Percentiles rank a stretch among this genome's conserved stretches.
Conservation (phyloP, 2,329 filamentous ascomycete genomes). For the Blastomyces emzantsi region DNA sequence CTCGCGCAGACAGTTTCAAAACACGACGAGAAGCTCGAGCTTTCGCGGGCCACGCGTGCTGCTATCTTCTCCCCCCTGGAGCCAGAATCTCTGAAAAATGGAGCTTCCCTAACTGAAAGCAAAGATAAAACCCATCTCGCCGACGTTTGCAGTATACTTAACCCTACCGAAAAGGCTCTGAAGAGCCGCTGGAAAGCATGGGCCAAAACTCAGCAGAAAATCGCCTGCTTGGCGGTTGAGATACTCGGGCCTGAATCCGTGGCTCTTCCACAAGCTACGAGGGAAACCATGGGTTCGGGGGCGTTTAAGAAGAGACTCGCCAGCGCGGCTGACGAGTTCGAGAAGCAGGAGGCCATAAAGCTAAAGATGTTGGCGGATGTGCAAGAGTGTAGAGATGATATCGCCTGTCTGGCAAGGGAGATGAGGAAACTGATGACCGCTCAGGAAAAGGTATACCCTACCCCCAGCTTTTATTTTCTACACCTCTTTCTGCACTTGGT, state of each 20-base stretch:
- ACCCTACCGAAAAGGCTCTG: conserved; percentile 13
- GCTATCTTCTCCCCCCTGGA: neutral
- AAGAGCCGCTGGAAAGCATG: conserved; percentile 18
- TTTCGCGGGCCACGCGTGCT: neutral
- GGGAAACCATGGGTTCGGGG: neutral
- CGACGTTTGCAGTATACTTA: neutral
- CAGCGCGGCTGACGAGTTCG: conserved; percentile 8
- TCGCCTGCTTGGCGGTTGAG: conserved; percentile 17
- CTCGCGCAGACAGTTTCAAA: neutral
- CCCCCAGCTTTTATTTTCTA: neutral
- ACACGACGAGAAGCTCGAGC: neutral
- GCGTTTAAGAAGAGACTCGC: conserved; percentile 12
- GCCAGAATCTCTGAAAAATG: neutral
- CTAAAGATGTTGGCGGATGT: conserved; percentile 3
- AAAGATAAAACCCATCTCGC: neutral
- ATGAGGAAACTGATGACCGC: conserved; percentile 11
- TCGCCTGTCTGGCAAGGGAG: conserved; percentile 10
- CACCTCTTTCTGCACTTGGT: neutral
- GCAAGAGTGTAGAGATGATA: conserved; percentile 10
- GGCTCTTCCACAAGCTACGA: neutral
- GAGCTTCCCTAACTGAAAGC: neutral
- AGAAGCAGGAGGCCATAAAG: neutral
- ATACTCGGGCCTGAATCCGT: conserved; percentile 13
- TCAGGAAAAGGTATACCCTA: conserved; percentile 16
- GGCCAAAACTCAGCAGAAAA: conserved; percentile 17